These are phyloP conservation scores for Angomonas ambiguus DNA, from an alignment of 208 protist species.

Conservation along the genomic window DNA sequence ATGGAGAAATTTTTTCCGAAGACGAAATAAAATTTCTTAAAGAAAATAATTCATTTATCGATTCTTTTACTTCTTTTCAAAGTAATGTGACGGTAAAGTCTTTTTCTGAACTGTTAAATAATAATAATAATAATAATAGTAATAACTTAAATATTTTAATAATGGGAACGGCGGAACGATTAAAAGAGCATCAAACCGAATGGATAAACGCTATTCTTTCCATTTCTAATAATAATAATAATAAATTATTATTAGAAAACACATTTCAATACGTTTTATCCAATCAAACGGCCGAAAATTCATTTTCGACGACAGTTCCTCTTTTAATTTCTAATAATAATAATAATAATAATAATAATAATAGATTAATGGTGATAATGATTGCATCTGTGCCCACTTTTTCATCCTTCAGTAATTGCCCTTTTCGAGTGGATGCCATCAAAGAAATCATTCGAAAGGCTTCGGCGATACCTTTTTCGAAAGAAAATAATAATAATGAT, in stretches of 20 bases:
- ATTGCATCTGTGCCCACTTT: no score
- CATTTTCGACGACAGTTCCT: no score
- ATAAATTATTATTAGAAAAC: no score
- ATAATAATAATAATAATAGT: conserved; percentile 1
- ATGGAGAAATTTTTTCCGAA: not conserved
- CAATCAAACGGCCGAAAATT: no score
- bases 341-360: no score
- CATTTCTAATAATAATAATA: not conserved
- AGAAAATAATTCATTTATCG: not conserved
- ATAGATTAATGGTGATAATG: no score
- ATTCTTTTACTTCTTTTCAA: conserved; percentile 7
- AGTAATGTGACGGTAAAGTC: not conserved
- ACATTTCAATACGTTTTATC: no score
- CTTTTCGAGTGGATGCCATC: not conserved
- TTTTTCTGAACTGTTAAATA: not conserved
- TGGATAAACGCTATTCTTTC: not conserved
- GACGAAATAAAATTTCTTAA: not conserved
- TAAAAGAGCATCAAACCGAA: not conserved
- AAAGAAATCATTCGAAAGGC: not conserved
- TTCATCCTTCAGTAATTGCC: no score
- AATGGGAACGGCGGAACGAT: not conserved
- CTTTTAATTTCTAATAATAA: no score
- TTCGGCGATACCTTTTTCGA: not conserved
- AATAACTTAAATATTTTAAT: not conserved
- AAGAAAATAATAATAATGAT: no score